Conservation (phyloP, 1,284 basidiomycete species). For the Malassezia sympodialis region DNA sequence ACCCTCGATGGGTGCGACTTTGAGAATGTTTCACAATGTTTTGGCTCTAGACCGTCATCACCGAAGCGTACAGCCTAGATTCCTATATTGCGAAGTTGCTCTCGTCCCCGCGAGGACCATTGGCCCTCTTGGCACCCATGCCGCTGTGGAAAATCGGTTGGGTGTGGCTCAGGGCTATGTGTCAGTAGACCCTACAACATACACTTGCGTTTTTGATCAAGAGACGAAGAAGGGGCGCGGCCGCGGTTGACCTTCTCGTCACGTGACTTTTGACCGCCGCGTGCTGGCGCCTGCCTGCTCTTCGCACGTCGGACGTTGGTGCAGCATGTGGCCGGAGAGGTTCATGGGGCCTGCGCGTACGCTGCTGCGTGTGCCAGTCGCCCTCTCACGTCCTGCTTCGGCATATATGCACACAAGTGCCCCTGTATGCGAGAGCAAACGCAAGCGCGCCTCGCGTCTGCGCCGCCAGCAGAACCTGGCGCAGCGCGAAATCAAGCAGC, state of each 20-base stretch:
- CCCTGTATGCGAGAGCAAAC: slow-evolving; percentile 24
- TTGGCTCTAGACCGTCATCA: slow-evolving; percentile 19
- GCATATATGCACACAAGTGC: slow-evolving; percentile 24
- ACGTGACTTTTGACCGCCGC: neutral
- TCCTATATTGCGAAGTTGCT: slow-evolving; percentile 20
- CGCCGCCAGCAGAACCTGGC: slow-evolving; percentile 46
- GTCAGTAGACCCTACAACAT: slow-evolving; percentile 17
- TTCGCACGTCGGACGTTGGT: neutral
- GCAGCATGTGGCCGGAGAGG: slow-evolving; percentile 3
- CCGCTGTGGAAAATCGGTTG: slow-evolving; percentile 15
- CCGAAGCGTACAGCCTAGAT: slow-evolving; percentile 14
- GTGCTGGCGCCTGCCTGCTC: neutral
- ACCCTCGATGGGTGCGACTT: no score
- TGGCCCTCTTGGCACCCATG: slow-evolving; percentile 19
- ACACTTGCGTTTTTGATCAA: slow-evolving; percentile 44
- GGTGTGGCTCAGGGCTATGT: slow-evolving; percentile 38
- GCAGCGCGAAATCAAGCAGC: slow-evolving; percentile 36
- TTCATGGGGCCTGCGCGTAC: neutral
- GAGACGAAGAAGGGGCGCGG: slow-evolving; percentile 13
- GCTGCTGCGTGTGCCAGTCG: neutral
- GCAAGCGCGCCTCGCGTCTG: slow-evolving; percentile 26
- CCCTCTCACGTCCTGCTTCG: neutral
- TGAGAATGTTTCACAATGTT: slow-evolving; percentile 18
- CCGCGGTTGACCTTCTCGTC: neutral
- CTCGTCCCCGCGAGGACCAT: slow-evolving; percentile 17